Percentiles rank a stretch among this genome's conserved stretches.
Conservation (phyloP, 2,329 filamentous ascomycete species). For the Fusarium verticillioides region DNA sequence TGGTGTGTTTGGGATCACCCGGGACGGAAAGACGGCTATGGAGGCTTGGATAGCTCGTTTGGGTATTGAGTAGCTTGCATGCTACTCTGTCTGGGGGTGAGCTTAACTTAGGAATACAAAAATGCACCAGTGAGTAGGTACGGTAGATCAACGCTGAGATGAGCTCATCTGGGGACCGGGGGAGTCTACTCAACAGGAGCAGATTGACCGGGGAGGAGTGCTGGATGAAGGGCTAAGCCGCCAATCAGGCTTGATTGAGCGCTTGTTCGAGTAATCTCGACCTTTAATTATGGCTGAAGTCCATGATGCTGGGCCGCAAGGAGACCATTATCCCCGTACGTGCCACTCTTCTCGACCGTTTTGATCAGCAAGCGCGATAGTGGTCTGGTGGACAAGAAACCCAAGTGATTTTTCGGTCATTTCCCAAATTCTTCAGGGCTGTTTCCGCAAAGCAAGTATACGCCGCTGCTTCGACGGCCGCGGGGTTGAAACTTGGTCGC, state of each 20-base stretch:
- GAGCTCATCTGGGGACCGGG: not conserved
- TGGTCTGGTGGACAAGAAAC: not conserved
- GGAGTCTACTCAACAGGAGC: constrained; percentile 3
- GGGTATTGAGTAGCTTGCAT: not conserved
- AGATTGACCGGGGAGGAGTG: not conserved
- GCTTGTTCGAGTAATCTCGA: constrained; percentile 6
- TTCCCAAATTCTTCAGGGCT: not conserved
- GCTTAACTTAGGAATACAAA: not conserved
- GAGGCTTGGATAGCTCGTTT: constrained; percentile 13
- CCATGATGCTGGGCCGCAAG: constrained; percentile 10
- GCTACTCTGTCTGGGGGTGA: constrained; percentile 6
- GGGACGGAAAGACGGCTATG: constrained; percentile 37
- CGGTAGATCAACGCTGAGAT: constrained; percentile 34
- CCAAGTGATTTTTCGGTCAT: not conserved
- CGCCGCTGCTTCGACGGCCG: not conserved
- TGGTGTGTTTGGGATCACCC: constrained; percentile 36
- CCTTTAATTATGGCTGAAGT: constrained; percentile 6
- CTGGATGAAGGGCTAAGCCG: not conserved
- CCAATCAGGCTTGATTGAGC: not conserved
- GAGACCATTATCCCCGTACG: not conserved
- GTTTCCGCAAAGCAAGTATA: not conserved
- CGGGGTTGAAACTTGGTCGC: not conserved
- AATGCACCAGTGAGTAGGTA: constrained; percentile 3
- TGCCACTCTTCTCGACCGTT: not conserved
- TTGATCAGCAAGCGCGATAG: not conserved